Conservation (phyloP, 305 asterid species). For the Fraxinus nigra region DNA sequence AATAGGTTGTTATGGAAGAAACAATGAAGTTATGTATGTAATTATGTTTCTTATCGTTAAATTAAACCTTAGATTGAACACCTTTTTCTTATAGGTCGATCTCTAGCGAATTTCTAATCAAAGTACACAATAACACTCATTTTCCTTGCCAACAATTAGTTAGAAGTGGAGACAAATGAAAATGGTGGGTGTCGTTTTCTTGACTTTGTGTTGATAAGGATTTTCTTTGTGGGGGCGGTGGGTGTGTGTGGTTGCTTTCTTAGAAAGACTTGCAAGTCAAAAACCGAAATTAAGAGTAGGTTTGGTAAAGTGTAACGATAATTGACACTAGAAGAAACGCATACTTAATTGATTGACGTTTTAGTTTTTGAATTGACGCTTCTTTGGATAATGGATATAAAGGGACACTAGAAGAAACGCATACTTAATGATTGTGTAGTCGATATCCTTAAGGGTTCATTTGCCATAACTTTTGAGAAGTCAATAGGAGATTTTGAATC, state of each 20-base stretch:
- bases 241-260: constrained; percentile 35
- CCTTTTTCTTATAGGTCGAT: neutral
- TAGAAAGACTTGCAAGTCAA: constrained; percentile 32
- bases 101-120: neutral
- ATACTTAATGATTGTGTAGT: neutral
- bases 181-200: constrained; percentile 34
- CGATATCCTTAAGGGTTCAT: neutral
- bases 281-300: constrained; percentile 29
- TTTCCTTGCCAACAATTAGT: constrained; percentile 11
- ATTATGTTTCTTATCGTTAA: neutral
- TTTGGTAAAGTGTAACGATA: constrained; percentile 37
- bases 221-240: constrained; percentile 15
- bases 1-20: neutral
- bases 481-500: neutral
- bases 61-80: neutral
- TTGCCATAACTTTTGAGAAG: neutral
- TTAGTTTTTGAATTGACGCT: neutral
- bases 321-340: constrained; percentile 27
- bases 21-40: neutral
- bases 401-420: neutral
- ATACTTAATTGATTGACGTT: constrained; percentile 5
- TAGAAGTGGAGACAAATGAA: neutral
- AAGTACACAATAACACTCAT: neutral
- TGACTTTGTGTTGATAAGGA: neutral
- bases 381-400: neutral